A percentile compares a stretch with the other conserved stretches of the same genome.
These are phyloP conservation scores for Didymella keratinophila DNA, from an alignment of 2,329 filamentous ascomycete species.

Conservation along the genomic window DNA sequence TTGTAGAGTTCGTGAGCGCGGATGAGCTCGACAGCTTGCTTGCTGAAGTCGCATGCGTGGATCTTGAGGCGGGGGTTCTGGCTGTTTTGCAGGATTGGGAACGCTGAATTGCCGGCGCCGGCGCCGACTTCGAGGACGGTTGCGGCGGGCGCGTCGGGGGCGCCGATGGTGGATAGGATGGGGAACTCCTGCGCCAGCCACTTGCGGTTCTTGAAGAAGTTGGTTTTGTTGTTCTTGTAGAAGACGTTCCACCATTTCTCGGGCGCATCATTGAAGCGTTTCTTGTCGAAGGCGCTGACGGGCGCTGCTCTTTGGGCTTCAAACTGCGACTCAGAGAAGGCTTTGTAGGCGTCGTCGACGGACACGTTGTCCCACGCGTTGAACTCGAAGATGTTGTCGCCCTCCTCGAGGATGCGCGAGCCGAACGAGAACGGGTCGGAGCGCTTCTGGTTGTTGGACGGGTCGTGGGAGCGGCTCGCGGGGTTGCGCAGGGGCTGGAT, in stretches of 20 bases:
- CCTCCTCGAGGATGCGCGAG: slow-evolving; percentile 81
- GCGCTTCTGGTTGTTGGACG: slow-evolving; percentile 80
- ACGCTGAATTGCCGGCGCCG: slow-evolving; percentile 95
- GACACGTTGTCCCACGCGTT: slow-evolving; percentile 99
- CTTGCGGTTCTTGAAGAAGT: slow-evolving; percentile 99
- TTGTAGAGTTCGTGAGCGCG: slow-evolving; percentile 80
- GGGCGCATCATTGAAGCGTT: slow-evolving; percentile 87
- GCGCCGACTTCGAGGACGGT: slow-evolving; percentile 90
- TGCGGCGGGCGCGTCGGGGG: slow-evolving; percentile 71
- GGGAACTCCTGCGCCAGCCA: slow-evolving; percentile 98
- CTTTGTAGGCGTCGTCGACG: slow-evolving; percentile 85
- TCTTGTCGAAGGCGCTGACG: slow-evolving; percentile 91
- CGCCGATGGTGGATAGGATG: slow-evolving; percentile 77
- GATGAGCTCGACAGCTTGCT: slow-evolving; percentile 93
- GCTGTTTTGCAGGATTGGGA: slow-evolving; percentile 86
- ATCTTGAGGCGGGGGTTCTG: slow-evolving; percentile 80
- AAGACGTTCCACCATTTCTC: slow-evolving; percentile 98
- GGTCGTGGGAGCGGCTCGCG: slow-evolving; percentile 72
- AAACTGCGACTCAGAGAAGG: slow-evolving; percentile 85
- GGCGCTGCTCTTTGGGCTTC: slow-evolving; percentile 83
- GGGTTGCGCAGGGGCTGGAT: slow-evolving; percentile 56
- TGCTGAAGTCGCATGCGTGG: slow-evolving; percentile 96
- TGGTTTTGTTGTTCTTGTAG: slow-evolving; percentile 96
- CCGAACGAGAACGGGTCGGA: slow-evolving; percentile 96
- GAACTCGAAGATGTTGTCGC: slow-evolving; percentile 93